phyloP scores from a whole-genome alignment of 2,329 filamentous ascomycete genomes.

The Pestalotiopsis sp. region DNA sequence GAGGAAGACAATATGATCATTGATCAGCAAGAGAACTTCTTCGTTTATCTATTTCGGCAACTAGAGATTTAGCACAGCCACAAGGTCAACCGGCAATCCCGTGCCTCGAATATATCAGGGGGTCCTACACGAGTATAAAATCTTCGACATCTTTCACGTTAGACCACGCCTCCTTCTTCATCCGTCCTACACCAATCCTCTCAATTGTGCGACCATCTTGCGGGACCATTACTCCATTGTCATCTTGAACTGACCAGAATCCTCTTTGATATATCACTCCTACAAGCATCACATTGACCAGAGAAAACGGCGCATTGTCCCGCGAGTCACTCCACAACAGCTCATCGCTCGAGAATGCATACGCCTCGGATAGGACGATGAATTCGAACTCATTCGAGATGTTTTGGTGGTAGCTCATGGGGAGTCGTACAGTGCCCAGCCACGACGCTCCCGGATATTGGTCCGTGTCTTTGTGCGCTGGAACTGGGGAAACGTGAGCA shows the following conservation, averaged over 20 bases:
- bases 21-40: too few relatives aligned
- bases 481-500: background rate
- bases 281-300: constrained; percentile 13
- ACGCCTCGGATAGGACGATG: constrained; percentile 13
- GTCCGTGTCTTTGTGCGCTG: background rate
- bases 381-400: constrained; percentile 12
- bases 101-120: too few relatives aligned
- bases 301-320: background rate
- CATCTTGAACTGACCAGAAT: background rate
- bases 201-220: background rate
- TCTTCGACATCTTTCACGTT: background rate
- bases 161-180: constrained; percentile 1
- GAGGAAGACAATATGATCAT: too few relatives aligned
- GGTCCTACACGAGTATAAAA: background rate
- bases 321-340: background rate
- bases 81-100: too few relatives aligned
- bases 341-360: constrained; percentile 14
- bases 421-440: constrained; percentile 14
- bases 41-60: too few relatives aligned
- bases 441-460: background rate
- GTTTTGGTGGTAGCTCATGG: background rate
- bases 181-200: background rate
- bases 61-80: too few relatives aligned
- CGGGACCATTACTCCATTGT: background rate
- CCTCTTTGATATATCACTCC: background rate